Evolutionary conservation across 768 basidiomycete species (phyloP).

Genomic region (Podaxis sp.): DNA sequence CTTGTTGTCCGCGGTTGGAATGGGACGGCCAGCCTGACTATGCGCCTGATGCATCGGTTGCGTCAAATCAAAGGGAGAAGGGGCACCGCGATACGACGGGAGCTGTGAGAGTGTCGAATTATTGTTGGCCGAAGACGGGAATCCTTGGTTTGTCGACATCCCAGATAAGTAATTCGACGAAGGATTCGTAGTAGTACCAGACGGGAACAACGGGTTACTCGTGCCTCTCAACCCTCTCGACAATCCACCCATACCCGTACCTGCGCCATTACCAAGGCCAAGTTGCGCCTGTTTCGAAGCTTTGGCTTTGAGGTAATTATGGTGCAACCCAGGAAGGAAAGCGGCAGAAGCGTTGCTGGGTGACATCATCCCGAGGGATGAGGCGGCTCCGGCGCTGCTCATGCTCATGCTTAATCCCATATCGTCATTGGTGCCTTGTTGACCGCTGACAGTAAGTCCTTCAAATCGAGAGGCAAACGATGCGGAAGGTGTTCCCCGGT

Average conservation of each 20-base stretch:
- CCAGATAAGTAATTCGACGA: conserved; percentile 30
- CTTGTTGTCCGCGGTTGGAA: conserved; percentile 19
- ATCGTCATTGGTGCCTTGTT: conserved; percentile 27
- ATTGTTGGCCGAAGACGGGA: conserved; percentile 32
- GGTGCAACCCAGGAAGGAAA: conserved; percentile 72
- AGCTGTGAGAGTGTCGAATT: conserved; percentile 32
- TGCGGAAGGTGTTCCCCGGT: conserved; percentile 47
- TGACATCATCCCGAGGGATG: conserved; percentile 40
- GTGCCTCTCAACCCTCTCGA: conserved; percentile 30
- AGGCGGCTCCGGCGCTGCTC: conserved; percentile 26
- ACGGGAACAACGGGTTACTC: conserved; percentile 28
- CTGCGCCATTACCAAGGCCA: conserved; percentile 18
- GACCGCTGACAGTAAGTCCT: conserved; percentile 20
- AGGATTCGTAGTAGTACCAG: conserved; percentile 12
- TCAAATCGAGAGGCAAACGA: conserved; percentile 48
- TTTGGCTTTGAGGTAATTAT: conserved; percentile 58
- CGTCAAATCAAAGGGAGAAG: conserved; percentile 45
- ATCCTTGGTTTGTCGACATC: conserved; percentile 17
- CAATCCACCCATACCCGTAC: conserved; percentile 25
- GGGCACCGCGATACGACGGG: conserved; percentile 37
- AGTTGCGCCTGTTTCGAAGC: conserved; percentile 33
- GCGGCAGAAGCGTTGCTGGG: conserved; percentile 83
- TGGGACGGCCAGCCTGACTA: conserved; percentile 28
- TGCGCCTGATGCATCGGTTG: conserved; percentile 33
- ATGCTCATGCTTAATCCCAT: conserved; percentile 34